Evolutionary conservation across 768 basidiomycete genomes (phyloP).

Genomic region (Agrocybe chaxingu): DNA sequence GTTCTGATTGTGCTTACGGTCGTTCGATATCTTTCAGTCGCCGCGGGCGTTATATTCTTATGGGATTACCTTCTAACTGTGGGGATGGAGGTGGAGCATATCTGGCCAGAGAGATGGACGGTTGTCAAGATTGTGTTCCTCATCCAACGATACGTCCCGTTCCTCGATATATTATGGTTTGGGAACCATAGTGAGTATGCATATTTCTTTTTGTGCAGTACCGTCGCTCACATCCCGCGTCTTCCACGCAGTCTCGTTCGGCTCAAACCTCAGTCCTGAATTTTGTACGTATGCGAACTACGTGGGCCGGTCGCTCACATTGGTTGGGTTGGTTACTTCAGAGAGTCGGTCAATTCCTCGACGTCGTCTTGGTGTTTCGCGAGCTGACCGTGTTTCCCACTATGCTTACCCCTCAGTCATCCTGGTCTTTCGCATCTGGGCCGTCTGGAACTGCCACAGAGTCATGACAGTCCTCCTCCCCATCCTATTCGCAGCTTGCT

Average conservation of each 20-base stretch:
- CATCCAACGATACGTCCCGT: constrained; percentile 1
- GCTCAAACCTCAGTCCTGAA: background rate
- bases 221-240: background rate
- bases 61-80: constrained; percentile 1
- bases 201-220: background rate
- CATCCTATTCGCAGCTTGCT: background rate
- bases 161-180: background rate
- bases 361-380: background rate
- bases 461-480: background rate
- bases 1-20: too few relatives aligned
- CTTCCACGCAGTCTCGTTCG: background rate
- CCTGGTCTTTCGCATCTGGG: background rate
- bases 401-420: background rate
- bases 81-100: constrained; percentile 1
- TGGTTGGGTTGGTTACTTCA: background rate
- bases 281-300: background rate
- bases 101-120: constrained; percentile 1
- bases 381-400: background rate
- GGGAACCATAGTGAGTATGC: background rate
- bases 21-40: background rate
- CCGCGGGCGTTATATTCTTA: background rate
- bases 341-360: background rate
- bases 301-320: background rate
- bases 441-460: background rate
- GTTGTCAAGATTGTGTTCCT: background rate